Conservation (phyloP, 352 stramenopile species). For the Lagenidium sp. region DNA sequence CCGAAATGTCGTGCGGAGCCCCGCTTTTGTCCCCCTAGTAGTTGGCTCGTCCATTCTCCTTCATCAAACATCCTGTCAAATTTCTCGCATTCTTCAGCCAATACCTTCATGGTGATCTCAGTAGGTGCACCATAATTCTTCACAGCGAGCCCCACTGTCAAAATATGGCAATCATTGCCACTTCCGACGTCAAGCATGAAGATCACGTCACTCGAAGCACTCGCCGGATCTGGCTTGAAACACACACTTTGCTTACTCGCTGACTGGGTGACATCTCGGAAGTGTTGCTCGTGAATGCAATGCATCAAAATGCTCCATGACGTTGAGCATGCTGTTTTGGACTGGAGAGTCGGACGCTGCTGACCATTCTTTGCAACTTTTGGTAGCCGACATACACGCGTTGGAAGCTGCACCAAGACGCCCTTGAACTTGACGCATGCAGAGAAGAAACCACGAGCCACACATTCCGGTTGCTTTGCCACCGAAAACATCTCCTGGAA, state of each 20-base stretch:
- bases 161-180: no score
- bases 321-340: not conserved
- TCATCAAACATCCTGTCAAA: constrained; percentile 1
- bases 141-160: not conserved
- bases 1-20: no score
- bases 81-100: not conserved
- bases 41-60: no score
- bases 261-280: not conserved
- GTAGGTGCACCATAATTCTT: not conserved
- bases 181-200: not conserved
- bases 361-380: not conserved
- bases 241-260: not conserved
- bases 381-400: not conserved
- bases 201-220: not conserved
- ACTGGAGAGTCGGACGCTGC: not conserved
- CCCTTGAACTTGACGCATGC: not conserved
- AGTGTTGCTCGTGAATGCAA: no score
- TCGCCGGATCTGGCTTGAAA: not conserved
- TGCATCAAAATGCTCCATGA: not conserved
- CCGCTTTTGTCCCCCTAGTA: no score
- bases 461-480: not conserved
- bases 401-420: not conserved
- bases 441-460: not conserved
- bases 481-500: not conserved
- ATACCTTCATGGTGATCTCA: not conserved